Conservation (phyloP, 306 rosid species). For the Vigna mungo region DNA sequence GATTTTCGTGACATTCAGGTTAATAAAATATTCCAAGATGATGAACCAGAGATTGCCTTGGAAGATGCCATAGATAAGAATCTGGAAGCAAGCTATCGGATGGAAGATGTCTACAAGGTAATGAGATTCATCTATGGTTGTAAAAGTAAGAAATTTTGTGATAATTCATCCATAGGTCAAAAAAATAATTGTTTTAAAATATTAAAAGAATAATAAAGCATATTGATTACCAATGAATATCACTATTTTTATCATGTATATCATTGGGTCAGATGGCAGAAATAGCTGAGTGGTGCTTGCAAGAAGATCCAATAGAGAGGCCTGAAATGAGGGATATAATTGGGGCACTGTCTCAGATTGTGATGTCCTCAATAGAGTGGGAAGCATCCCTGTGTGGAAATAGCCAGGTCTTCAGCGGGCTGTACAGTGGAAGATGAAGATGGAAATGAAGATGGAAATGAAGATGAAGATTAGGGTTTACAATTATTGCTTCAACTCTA, state of each 20-base stretch:
- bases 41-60: slow-evolving; percentile 56
- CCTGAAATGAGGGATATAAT: slow-evolving; percentile 73
- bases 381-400: slow-evolving; percentile 76
- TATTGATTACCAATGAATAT: too few relatives aligned
- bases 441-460: slow-evolving; percentile 63
- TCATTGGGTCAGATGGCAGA: slow-evolving; percentile 56
- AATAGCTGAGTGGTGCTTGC: slow-evolving; percentile 62
- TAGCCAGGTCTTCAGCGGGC: slow-evolving; percentile 72
- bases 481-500: not conserved
- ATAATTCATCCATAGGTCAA: too few relatives aligned
- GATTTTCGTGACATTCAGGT: slow-evolving; percentile 50
- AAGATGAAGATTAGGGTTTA: slow-evolving; percentile 70
- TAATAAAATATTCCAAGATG: slow-evolving; percentile 59
- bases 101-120: slow-evolving; percentile 65
- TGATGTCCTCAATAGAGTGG: slow-evolving; percentile 63
- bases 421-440: slow-evolving; percentile 82
- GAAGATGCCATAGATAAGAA: slow-evolving; percentile 64
- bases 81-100: slow-evolving; percentile 59
- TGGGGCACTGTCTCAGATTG: slow-evolving; percentile 53
- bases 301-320: slow-evolving; percentile 70
- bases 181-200: too few relatives aligned
- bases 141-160: too few relatives aligned
- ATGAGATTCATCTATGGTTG: too few relatives aligned
- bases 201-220: too few relatives aligned
- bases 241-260: too few relatives aligned